phyloP scores from a whole-genome alignment of 1,284 basidiomycete species.

The Jaminaea rosea region DNA sequence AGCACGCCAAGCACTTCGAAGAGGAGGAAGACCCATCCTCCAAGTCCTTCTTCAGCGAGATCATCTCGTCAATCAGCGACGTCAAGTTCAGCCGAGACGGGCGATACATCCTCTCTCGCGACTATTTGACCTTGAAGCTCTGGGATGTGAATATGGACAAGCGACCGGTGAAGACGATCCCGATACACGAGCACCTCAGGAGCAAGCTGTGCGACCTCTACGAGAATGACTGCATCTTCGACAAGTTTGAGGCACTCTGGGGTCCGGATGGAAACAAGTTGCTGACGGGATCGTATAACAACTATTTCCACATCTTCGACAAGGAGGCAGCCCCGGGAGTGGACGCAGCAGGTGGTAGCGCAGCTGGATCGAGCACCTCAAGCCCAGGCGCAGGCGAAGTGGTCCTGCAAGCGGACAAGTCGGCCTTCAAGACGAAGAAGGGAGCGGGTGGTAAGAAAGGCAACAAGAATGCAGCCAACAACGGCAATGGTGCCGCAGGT shows the following conservation, averaged over 20 bases:
- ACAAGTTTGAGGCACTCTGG: slow-evolving; percentile 69
- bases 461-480: too few relatives aligned
- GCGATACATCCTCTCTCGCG: slow-evolving; percentile 88
- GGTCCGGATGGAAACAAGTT: slow-evolving; percentile 42
- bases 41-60: slow-evolving; percentile 99
- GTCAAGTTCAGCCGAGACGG: slow-evolving; percentile 98
- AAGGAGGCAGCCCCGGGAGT: too few relatives aligned
- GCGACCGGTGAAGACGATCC: slow-evolving; percentile 91
- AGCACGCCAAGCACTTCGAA: slow-evolving; percentile 68
- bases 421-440: slow-evolving; percentile 99
- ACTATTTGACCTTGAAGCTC: slow-evolving; percentile 96
- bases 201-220: slow-evolving; percentile 97
- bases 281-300: slow-evolving; percentile 90
- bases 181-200: slow-evolving; percentile 94
- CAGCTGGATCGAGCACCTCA: too few relatives aligned
- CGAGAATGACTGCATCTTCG: slow-evolving; percentile 99
- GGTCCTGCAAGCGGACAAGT: slow-evolving; percentile 96
- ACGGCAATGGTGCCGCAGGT: slow-evolving; percentile 54
- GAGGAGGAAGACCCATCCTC: slow-evolving; percentile 96
- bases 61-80: slow-evolving; percentile 98
- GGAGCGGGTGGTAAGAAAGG: slow-evolving; percentile 59
- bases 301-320: slow-evolving; percentile 99
- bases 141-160: slow-evolving; percentile 99
- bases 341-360: slow-evolving; percentile 60
- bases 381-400: too few relatives aligned